Conservation (phyloP, 2,329 filamentous ascomycete species). For the Xylariaceae sp. region DNA sequence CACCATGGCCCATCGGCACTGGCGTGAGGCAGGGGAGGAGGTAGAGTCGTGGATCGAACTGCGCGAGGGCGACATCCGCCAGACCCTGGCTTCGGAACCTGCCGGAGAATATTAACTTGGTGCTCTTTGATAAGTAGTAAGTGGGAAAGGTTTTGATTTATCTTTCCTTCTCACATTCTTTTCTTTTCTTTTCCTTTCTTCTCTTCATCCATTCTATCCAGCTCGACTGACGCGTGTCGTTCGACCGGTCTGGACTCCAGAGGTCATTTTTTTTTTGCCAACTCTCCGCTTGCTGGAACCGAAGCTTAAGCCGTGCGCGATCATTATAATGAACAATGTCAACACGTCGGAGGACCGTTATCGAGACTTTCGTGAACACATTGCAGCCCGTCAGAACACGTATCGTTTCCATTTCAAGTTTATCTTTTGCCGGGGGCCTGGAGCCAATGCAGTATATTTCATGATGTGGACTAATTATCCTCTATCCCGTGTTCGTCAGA, state of each 20-base stretch:
- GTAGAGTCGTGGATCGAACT: constrained; percentile 49
- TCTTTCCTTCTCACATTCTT: no score
- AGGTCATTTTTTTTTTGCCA: constrained; percentile 40
- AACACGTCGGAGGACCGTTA: constrained; percentile 37
- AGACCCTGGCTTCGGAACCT: constrained; percentile 48
- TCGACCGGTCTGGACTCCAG: constrained; percentile 47
- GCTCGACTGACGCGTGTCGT: background rate
- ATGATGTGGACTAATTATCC: background rate
- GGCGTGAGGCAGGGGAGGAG: constrained; percentile 44
- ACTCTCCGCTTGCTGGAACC: constrained; percentile 43
- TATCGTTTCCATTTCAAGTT: constrained; percentile 42
- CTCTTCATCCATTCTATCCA: background rate
- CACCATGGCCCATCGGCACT: constrained; percentile 48
- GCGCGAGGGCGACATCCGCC: constrained; percentile 49
- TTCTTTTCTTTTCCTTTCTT: background rate
- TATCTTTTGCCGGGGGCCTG: constrained; percentile 45
- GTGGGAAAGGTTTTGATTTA: constrained; percentile 25
- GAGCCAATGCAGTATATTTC: constrained; percentile 19
- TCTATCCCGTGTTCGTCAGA: no score
- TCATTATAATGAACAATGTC: constrained; percentile 47
- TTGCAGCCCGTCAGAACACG: constrained; percentile 41
- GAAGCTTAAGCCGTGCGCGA: constrained; percentile 40
- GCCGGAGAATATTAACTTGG: constrained; percentile 46
- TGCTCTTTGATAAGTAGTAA: constrained; percentile 53
- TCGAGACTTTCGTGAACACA: constrained; percentile 41